A percentile compares a stretch with the other conserved stretches of the same genome.
These are phyloP conservation scores for Perkinsus marinus DNA, from an alignment of 169 alveolate species.

Conservation along the genomic window DNA sequence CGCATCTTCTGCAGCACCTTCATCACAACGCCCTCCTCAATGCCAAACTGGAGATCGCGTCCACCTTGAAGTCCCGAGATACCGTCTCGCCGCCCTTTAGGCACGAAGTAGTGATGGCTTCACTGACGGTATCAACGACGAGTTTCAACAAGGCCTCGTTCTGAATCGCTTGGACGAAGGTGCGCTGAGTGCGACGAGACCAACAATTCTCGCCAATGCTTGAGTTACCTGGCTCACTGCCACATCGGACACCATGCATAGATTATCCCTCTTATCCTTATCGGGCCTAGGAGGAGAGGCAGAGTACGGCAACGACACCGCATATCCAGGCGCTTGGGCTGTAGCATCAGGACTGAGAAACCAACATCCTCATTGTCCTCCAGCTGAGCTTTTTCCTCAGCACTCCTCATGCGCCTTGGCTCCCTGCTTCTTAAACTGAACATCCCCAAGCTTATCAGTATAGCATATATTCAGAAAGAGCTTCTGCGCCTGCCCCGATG, in stretches of 20 bases:
- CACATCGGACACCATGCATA: slow-evolving; percentile 36
- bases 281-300: slow-evolving; percentile 38
- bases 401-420: neutral
- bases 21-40: neutral
- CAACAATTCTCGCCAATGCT: neutral
- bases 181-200: neutral
- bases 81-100: neutral
- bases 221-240: slow-evolving; percentile 29
- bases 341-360: slow-evolving; percentile 9
- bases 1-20: neutral
- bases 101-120: neutral
- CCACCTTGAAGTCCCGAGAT: neutral
- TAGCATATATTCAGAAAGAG: slow-evolving; percentile 36
- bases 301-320: slow-evolving; percentile 38
- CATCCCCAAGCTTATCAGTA: slow-evolving; percentile 22
- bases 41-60: neutral
- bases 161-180: neutral
- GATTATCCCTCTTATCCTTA: slow-evolving; percentile 19
- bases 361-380: no score
- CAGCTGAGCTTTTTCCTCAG: no score
- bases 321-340: slow-evolving; percentile 14
- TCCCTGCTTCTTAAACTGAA: neutral
- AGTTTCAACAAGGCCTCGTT: neutral
- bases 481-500: slow-evolving; percentile 13
- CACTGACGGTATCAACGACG: neutral